phyloP scores from a whole-genome alignment of 768 basidiomycete species.

The button mushroom (Agaricus bisporus) region DNA sequence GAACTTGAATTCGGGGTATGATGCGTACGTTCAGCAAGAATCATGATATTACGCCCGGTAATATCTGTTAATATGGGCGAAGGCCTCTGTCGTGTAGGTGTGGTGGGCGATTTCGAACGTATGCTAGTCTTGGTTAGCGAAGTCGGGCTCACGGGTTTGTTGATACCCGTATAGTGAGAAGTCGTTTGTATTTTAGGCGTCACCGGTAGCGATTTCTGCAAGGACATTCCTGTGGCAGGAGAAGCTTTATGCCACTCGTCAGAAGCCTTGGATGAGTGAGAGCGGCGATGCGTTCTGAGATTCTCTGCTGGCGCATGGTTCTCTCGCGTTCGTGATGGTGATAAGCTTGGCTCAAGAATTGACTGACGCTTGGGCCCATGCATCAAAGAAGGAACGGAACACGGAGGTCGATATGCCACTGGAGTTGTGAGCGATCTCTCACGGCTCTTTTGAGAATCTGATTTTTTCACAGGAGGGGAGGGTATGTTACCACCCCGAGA shows the following conservation, averaged over 20 bases:
- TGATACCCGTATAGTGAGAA: not conserved
- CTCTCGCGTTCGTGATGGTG: not conserved
- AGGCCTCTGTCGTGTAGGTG: not conserved
- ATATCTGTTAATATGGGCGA: conserved; percentile 3
- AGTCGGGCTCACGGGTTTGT: conserved; percentile 2
- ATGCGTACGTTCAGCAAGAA: not conserved
- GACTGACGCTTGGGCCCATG: not conserved
- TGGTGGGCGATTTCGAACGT: not conserved
- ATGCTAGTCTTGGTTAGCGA: not conserved
- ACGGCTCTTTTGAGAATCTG: not conserved
- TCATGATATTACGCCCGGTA: not conserved
- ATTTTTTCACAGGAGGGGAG: not conserved
- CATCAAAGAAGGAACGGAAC: not conserved
- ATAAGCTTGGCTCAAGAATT: not conserved
- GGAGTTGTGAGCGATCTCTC: not conserved
- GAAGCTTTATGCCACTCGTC: conserved; percentile 3
- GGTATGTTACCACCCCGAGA: not conserved
- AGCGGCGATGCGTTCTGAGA: not conserved
- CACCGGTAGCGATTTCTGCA: not conserved
- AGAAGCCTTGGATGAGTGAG: not conserved
- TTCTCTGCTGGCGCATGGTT: not conserved
- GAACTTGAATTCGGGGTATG: conserved; percentile 1
- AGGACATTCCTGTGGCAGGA: not conserved
- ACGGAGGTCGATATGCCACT: not conserved
- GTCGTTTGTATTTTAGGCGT: not conserved